Percentiles rank a stretch among this genome's conserved stretches.
phyloP scores from a whole-genome alignment of 192 early-diverging fungal genomes.

The Coemansia sp. region DNA sequence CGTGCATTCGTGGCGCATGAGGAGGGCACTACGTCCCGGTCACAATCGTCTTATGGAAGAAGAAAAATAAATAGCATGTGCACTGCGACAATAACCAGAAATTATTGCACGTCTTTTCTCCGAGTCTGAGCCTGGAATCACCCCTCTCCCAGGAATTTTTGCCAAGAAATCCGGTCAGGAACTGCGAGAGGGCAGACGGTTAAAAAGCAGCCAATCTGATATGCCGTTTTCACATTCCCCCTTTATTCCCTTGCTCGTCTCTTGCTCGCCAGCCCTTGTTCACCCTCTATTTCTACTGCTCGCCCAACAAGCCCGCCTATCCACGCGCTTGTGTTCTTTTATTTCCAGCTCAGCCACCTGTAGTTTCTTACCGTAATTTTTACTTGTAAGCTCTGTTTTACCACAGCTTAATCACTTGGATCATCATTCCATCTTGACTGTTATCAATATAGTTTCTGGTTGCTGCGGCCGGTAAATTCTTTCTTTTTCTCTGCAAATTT shows the following conservation, averaged over 20 bases:
- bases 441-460: neutral
- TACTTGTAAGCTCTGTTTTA: neutral
- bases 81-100: neutral
- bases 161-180: slow-evolving; percentile 14
- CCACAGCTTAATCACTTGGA: neutral
- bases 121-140: slow-evolving; percentile 1
- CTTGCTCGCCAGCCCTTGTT: neutral
- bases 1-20: slow-evolving; percentile 6
- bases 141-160: slow-evolving; percentile 1
- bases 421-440: neutral
- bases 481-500: neutral
- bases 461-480: slow-evolving; percentile 1
- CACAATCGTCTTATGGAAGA: neutral
- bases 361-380: slow-evolving; percentile 3
- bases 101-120: slow-evolving; percentile 1
- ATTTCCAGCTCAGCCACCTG: neutral
- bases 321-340: neutral
- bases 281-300: neutral
- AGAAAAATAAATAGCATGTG: slow-evolving; percentile 2
- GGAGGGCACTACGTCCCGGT: neutral
- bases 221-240: neutral
- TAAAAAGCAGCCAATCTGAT: slow-evolving; percentile 18
- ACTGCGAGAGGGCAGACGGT: neutral
- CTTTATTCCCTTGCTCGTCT: neutral
- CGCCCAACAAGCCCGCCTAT: neutral